Base-by-base conservation (phyloP, 2,329 filamentous ascomycete genomes). In the Zasmidium citrigriseum region DNA sequence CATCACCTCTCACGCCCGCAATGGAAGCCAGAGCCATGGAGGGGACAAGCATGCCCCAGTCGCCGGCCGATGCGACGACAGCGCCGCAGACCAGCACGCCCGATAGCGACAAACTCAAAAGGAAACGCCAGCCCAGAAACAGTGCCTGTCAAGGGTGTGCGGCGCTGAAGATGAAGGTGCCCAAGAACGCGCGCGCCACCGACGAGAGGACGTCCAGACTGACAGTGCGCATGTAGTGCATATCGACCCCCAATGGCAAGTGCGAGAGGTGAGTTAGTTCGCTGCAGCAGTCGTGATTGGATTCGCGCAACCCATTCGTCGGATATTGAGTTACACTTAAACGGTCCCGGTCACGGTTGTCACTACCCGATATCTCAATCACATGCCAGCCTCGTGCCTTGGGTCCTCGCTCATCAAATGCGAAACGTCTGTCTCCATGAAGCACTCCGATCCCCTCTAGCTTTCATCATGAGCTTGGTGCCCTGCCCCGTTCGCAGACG, bases 101-200 rank as follows among this genome's bases (percentile, higher is more conserved):
- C 4, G 58, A 61, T 27, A 51, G 46, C 46, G 47, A 54, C 21
- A 49, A 53, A 38, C 34, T 60, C 44, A 69, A 70, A 49, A 54
- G 66, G 11, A 64, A 68, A 59, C 63, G 67, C 38, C 68, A 70
- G 57, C 65, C 67, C 3, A 54, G 67, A 29, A 69, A 70, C 48
- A 60, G 55, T 14, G 68, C 68, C 4, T 70, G 68, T 57, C 65
- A 65, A 50, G 55, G 54, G 49, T 70, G 68, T 56, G 61, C 67
- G 2, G 54, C 55, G n/a, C 52, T 69, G 34, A 70, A 70, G 64
- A 69, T 70, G 67, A 68, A 68, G 22, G 52, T 61, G 25, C 54
- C n/a, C n/a, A n/a, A n/a, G n/a, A n/a, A n/a, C n/a, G n/a, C n/a
- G n/a, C n/a, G n/a, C n/a, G n/a, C n/a, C n/a, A n/a, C n/a, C n/a